These are phyloP conservation scores for Eucalyptus marginata DNA, from an alignment of 345 rosid species.

Conservation along the genomic window DNA sequence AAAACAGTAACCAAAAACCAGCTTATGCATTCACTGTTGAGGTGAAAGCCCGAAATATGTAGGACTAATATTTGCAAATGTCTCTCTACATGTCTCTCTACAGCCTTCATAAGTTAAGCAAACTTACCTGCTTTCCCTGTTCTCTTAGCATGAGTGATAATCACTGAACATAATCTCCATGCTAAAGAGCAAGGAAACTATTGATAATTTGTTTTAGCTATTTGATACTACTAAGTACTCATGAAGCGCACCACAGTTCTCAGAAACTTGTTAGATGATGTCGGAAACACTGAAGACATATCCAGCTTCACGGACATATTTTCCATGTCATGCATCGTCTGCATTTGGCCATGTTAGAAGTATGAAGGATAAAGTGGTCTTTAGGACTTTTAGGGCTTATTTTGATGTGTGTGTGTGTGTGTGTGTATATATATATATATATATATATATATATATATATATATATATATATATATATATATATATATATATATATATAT, in stretches of 20 bases:
- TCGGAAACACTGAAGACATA: background rate
- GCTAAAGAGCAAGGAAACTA: background rate
- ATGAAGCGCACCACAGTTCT: background rate
- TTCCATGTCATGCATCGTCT: background rate
- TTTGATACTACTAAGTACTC: background rate
- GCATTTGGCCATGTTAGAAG: background rate
- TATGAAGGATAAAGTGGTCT: background rate
- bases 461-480: too few species aligned
- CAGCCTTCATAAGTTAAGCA: background rate
- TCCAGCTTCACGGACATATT: background rate
- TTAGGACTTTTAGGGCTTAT: background rate
- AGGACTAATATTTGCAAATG: background rate
- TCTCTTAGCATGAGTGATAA: background rate
- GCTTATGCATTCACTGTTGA: background rate
- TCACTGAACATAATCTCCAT: background rate
- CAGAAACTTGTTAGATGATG: background rate
- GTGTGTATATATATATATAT: too few species aligned
- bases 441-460: too few species aligned
- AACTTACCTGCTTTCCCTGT: background rate
- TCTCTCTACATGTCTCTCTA: background rate
- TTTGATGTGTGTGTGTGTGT: background rate
- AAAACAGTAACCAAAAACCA: background rate
- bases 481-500: too few species aligned
- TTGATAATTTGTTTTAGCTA: background rate
- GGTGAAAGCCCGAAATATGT: background rate